Evolutionary conservation across 2,329 filamentous ascomycete genomes (phyloP), one percentile per base, ranked within the genome.

Genomic region (Cadophora malorum): DNA sequence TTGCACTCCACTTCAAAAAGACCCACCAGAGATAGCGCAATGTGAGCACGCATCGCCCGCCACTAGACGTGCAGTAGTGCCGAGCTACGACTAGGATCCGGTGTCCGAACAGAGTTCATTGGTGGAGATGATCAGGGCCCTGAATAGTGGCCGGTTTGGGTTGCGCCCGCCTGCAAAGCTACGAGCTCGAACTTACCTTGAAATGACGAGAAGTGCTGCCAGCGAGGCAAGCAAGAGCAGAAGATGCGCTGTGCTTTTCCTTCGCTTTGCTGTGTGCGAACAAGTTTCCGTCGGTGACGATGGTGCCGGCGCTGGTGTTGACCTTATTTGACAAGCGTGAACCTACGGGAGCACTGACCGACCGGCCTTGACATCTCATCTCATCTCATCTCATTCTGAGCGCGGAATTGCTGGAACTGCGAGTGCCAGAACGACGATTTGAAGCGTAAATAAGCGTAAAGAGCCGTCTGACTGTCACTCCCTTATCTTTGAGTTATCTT

Each of bases 381-480:
- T 56, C 25, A 53, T 53, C 52, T n/a, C 28, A 55, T 38, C 35
- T 28, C 28, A 5, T 28, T 28, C 28, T 45, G 8, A 45, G 28
- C 14, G 52, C 52, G 52, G 55, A 38, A 58, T 58, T 21, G 55
- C 31, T 21, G 10, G 31, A 38, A 38, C 33, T 38, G n/a, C 33
- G 31, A 58, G 33, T 58, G n/a, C 55, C 33, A 58, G 31, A 58
- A 16, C n/a, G 38, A 45, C 14, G 28, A 3, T 45, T 38, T 55
- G 53, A 64, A 67, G 65, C 68, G 68, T 66, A 49, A 35, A 56
- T 68, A 69, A 69, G 65, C 67, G 69, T 64, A 47, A 33, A 58
- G 52, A 67, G 55, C 60, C 65, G 61, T 63, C 65, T 45, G 23
- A 62, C 41, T 47, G 5, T 62, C 45, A 38, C 41, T 38, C 41